Evolutionary conservation across 768 basidiomycete species (phyloP).

Genomic region (Scleroderma citrinum): DNA sequence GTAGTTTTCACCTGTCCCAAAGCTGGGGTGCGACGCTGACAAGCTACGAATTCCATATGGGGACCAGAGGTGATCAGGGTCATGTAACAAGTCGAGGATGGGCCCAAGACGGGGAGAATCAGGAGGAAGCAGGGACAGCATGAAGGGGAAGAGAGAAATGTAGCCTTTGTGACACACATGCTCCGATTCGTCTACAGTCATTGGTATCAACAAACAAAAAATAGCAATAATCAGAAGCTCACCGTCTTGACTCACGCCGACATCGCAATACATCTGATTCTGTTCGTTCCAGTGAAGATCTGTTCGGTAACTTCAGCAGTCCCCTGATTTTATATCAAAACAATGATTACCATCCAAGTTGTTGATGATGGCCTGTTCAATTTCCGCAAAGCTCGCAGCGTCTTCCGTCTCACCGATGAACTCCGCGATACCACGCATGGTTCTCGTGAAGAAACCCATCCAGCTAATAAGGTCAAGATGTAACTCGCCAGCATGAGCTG

Average conservation of each 20-base stretch:
- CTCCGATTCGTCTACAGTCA: conserved; percentile 78
- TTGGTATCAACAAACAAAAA: neutral
- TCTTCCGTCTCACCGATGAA: conserved; percentile 88
- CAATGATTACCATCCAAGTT: conserved; percentile 72
- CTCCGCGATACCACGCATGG: conserved; percentile 86
- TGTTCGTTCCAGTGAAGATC: conserved; percentile 94
- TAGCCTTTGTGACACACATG: conserved; percentile 92
- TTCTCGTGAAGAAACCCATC: conserved; percentile 94
- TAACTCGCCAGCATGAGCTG: conserved; percentile 85
- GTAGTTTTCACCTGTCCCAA: conserved; percentile 91
- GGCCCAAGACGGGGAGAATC: conserved; percentile 74
- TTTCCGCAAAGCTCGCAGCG: conserved; percentile 63
- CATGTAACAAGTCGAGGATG: conserved; percentile 74
- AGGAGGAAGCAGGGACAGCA: conserved; percentile 72
- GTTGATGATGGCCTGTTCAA: conserved; percentile 72
- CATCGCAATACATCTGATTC: conserved; percentile 90
- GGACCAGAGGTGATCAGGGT: conserved; percentile 89
- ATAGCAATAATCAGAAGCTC: conserved; percentile 7
- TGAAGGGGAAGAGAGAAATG: conserved; percentile 89
- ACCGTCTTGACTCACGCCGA: conserved; percentile 82
- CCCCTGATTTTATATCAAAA: conserved; percentile 4
- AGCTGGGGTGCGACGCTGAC: conserved; percentile 82
- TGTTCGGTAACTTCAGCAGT: conserved; percentile 22
- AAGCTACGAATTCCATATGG: conserved; percentile 84
- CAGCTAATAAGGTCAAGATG: conserved; percentile 92